phyloP scores from a whole-genome alignment of 1,139 yeast species.

The Lodderomyces parapsilosis region DNA sequence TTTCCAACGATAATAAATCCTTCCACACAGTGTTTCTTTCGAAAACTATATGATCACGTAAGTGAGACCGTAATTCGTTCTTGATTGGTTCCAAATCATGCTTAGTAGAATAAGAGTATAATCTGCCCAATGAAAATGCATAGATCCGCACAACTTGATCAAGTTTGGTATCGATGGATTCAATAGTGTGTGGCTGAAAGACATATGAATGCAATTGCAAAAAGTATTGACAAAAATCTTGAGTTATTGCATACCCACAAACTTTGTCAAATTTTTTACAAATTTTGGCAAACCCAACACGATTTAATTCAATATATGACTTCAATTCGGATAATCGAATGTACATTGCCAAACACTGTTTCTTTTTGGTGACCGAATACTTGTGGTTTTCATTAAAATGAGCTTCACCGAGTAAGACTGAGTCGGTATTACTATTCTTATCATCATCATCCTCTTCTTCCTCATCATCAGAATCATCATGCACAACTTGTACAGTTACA shows the following conservation, averaged over 20 bases:
- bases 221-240: conserved; percentile 48
- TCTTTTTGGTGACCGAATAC: conserved; percentile 63
- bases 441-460: conserved; percentile 48
- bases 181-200: conserved; percentile 45
- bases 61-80: conserved; percentile 67
- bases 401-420: conserved; percentile 43
- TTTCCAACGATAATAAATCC: conserved; percentile 86
- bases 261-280: conserved; percentile 89
- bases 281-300: conserved; percentile 85
- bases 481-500: background rate
- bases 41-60: conserved; percentile 93
- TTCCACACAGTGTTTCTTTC: conserved; percentile 97
- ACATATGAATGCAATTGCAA: conserved; percentile 42
- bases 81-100: conserved; percentile 51
- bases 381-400: conserved; percentile 53
- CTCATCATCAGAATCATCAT: conserved; percentile 31
- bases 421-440: conserved; percentile 29
- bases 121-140: conserved; percentile 37
- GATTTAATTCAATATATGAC: conserved; percentile 77
- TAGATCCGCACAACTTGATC: conserved; percentile 52
- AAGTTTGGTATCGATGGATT: conserved; percentile 43
- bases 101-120: conserved; percentile 25
- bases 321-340: conserved; percentile 81
- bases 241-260: conserved; percentile 58
- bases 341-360: conserved; percentile 63